phyloP scores from a whole-genome alignment of 352 stramenopile genomes.

The Phytophthora sojae region DNA sequence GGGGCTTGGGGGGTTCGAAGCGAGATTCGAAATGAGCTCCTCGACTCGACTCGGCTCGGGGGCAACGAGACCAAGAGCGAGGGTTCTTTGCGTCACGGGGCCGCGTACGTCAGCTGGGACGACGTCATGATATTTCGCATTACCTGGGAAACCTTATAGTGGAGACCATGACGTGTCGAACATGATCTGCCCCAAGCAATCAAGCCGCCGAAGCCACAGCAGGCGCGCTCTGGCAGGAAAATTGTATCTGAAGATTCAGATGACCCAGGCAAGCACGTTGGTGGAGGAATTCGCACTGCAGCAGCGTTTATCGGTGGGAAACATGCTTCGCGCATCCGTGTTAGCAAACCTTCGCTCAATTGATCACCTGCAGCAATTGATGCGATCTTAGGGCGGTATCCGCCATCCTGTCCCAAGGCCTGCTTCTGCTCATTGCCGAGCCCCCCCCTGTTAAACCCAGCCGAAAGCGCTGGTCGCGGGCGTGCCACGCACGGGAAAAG shows the following conservation, averaged over 20 bases:
- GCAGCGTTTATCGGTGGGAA: background rate
- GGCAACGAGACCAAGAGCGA: too few relatives aligned
- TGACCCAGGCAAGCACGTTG: background rate
- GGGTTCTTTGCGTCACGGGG: background rate
- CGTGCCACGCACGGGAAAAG: slow-evolving; percentile 1
- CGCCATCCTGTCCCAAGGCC: background rate
- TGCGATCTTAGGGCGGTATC: background rate
- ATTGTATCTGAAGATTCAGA: background rate
- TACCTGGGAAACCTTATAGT: background rate
- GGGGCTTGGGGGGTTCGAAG: slow-evolving; percentile 30
- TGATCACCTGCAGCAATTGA: slow-evolving; percentile 7
- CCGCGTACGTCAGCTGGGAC: too few relatives aligned
- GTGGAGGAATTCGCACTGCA: background rate
- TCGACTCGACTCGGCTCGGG: background rate
- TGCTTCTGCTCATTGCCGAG: background rate
- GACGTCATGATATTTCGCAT: background rate
- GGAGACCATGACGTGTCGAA: background rate
- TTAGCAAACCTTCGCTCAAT: background rate
- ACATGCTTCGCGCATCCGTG: too few relatives aligned
- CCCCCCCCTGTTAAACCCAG: slow-evolving; percentile 11
- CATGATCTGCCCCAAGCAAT: background rate
- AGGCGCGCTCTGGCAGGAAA: background rate
- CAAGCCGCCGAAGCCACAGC: background rate
- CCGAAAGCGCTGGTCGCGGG: slow-evolving; percentile 8
- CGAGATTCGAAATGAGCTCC: slow-evolving; percentile 46